Conservation (phyloP, 306 rosid species). For the Parietaria judaica region DNA sequence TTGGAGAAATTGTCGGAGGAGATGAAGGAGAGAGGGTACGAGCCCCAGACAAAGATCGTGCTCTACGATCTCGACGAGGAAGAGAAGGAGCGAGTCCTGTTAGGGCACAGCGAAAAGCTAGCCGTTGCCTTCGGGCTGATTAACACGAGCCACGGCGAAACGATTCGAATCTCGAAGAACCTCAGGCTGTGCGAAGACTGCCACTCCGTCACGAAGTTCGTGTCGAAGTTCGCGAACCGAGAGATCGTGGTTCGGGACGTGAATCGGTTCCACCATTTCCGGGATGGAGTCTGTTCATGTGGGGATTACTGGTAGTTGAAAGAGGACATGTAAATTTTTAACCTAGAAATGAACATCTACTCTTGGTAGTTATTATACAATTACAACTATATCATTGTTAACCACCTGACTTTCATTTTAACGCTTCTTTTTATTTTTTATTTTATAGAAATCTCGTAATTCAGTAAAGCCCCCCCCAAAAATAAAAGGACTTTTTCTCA, state of each 20-base stretch:
- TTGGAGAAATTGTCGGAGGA: slow-evolving; percentile 47
- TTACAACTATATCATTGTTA: too few species aligned
- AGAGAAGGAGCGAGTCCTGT: slow-evolving; percentile 69
- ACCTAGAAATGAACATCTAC: slow-evolving; percentile 4
- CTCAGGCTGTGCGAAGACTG: slow-evolving; percentile 91
- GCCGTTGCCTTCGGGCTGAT: slow-evolving; percentile 92
- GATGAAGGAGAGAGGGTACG: slow-evolving; percentile 71
- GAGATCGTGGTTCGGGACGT: slow-evolving; percentile 91
- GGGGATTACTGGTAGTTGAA: slow-evolving; percentile 82
- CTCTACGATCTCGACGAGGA: slow-evolving; percentile 74
- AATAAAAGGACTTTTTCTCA: too few species aligned
- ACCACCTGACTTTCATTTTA: too few species aligned
- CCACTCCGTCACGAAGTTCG: slow-evolving; percentile 72
- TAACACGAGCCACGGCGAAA: slow-evolving; percentile 55
- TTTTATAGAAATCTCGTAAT: too few species aligned
- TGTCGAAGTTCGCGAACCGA: slow-evolving; percentile 64
- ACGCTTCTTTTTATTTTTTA: too few species aligned
- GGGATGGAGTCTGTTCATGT: slow-evolving; percentile 74
- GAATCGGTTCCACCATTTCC: slow-evolving; percentile 83
- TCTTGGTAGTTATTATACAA: too few species aligned
- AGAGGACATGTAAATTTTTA: slow-evolving; percentile 4
- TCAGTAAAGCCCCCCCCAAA: too few species aligned
- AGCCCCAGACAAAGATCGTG: slow-evolving; percentile 53
- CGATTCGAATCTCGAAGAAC: slow-evolving; percentile 76
- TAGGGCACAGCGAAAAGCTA: slow-evolving; percentile 90